Percentiles rank a stretch among this genome's conserved stretches.
Conservation (phyloP, 192 early-diverging fungal genomes). For the Entomortierella lignicola region DNA sequence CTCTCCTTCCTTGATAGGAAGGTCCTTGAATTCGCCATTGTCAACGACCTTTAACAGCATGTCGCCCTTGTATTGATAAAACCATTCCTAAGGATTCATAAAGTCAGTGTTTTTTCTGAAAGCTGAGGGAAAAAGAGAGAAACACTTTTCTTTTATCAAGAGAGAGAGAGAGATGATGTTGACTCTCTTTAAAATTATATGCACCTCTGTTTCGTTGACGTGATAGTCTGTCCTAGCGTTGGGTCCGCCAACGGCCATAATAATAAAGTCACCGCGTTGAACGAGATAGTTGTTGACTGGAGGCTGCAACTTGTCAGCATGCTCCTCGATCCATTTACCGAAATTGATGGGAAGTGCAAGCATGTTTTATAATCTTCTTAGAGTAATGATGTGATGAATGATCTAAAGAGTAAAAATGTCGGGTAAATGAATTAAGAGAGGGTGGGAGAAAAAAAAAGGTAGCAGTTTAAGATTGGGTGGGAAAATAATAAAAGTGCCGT, state of each 20-base stretch:
- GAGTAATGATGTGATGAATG: neutral
- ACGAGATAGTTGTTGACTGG: constrained; percentile 96
- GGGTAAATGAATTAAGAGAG: neutral
- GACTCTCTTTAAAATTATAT: too few relatives aligned
- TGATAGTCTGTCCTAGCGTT: constrained; percentile 98
- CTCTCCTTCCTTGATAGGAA: constrained; percentile 90
- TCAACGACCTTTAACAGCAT: constrained; percentile 94
- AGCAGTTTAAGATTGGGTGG: too few relatives aligned
- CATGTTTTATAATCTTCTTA: constrained; percentile 16
- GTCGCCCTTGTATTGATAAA: constrained; percentile 93
- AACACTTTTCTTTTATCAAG: too few relatives aligned
- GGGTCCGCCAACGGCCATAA: constrained; percentile 95
- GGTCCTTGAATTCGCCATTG: constrained; percentile 81
- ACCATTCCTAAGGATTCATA: constrained; percentile 88
- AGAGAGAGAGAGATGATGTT: too few relatives aligned
- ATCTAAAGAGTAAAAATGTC: neutral
- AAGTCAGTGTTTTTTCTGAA: too few relatives aligned
- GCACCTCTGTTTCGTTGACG: constrained; percentile 96
- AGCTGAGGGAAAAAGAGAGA: neutral
- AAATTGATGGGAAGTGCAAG: constrained; percentile 91
- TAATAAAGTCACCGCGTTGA: constrained; percentile 83
- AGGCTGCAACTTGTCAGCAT: constrained; percentile 86
- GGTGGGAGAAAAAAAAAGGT: neutral
- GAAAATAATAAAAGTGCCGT: too few relatives aligned
- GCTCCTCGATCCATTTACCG: constrained; percentile 84